Evolutionary conservation across 345 rosid species (phyloP).

Genomic region (Acer saccharum): DNA sequence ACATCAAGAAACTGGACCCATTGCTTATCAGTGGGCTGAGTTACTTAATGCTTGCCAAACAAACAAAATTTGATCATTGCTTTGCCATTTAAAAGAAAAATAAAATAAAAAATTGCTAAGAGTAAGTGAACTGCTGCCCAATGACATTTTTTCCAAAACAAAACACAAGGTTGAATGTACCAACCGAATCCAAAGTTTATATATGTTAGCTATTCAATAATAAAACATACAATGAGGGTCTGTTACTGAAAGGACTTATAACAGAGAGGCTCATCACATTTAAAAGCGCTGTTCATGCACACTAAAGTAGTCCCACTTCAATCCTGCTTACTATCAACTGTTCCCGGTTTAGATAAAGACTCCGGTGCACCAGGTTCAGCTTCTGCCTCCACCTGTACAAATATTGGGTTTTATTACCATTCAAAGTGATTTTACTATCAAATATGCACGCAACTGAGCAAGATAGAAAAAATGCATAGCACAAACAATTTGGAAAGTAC

Average conservation of each 20-base stretch:
- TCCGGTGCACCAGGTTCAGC: conserved; percentile 15
- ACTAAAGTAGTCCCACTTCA: conserved; percentile 10
- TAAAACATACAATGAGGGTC: neutral
- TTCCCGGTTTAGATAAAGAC: conserved; percentile 24
- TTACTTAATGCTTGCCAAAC: neutral
- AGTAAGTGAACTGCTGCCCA: neutral
- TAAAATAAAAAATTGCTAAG: neutral
- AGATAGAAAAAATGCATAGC: neutral
- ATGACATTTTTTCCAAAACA: neutral
- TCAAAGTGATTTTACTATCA: neutral
- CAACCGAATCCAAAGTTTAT: neutral
- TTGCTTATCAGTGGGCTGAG: neutral
- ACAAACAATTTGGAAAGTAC: neutral
- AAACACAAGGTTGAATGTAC: neutral
- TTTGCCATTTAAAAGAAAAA: neutral
- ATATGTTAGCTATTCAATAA: neutral
- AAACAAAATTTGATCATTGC: neutral
- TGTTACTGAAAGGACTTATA: neutral
- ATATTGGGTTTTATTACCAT: neutral
- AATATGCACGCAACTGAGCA: conserved; percentile 1
- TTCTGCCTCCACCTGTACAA: conserved; percentile 33
- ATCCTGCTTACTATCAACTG: conserved; percentile 31
- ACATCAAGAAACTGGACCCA: neutral
- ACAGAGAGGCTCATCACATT: neutral
- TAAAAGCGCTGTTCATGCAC: neutral